Conservation (phyloP, 1,139 yeast species). For the Taphrina deformans region DNA sequence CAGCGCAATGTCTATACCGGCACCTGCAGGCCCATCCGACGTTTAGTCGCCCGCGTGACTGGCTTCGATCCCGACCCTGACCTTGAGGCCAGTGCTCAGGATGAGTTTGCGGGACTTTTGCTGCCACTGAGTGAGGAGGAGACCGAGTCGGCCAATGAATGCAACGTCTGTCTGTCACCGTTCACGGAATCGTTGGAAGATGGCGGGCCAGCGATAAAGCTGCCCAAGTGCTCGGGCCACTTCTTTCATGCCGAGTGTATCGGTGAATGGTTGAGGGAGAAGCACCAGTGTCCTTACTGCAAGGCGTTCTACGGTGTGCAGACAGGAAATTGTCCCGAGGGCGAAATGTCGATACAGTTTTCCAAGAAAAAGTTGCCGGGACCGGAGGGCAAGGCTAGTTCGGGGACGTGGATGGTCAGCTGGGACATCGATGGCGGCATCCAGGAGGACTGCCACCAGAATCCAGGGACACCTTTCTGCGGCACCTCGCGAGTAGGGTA, state of each 20-base stretch:
- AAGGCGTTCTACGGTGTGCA: constrained; percentile 9
- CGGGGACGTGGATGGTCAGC: constrained; percentile 20
- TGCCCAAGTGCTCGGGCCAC: constrained; percentile 19
- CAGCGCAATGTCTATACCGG: constrained; percentile 17
- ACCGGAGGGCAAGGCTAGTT: not conserved
- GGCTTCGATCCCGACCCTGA: constrained; percentile 19
- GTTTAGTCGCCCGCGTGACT: not conserved
- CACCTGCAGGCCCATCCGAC: constrained; percentile 5
- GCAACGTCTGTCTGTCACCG: constrained; percentile 12
- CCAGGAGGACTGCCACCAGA: constrained; percentile 18
- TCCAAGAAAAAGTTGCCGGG: constrained; percentile 13
- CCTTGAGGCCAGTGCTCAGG: not conserved
- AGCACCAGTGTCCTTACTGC: constrained; percentile 25
- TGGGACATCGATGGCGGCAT: constrained; percentile 18
- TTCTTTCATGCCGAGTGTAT: constrained; percentile 22
- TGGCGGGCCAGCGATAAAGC: not conserved
- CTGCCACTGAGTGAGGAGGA: not conserved
- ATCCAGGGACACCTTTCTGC: constrained; percentile 3
- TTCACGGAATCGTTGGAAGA: not conserved
- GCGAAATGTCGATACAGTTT: constrained; percentile 4
- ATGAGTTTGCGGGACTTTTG: not conserved
- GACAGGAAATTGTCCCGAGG: constrained; percentile 16
- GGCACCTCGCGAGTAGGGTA: constrained; percentile 14
- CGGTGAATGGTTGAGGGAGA: constrained; percentile 16
- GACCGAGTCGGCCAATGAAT: not conserved